Conservation (phyloP, 73 alveolate species). For the Paramecium sexaurelia region DNA sequence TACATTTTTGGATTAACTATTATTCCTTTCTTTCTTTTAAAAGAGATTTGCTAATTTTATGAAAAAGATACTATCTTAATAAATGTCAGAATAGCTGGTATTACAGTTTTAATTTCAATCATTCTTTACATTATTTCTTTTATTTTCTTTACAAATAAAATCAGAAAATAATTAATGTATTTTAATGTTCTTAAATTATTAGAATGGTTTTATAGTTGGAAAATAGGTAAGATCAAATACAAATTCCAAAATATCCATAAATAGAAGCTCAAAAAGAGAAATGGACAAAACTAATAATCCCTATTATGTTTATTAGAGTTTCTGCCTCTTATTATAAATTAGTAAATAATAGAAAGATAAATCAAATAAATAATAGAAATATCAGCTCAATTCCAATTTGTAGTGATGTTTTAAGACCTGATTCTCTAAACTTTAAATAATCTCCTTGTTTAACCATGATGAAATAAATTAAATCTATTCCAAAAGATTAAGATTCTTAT, state of each 20-base stretch:
- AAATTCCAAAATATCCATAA: neutral
- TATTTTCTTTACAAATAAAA: neutral
- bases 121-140: neutral
- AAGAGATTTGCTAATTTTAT: constrained; percentile 2
- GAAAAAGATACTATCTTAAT: neutral
- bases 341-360: neutral
- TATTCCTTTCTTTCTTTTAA: neutral
- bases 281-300: constrained; percentile 20
- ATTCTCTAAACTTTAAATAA: neutral
- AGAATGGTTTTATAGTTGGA: neutral
- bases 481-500: neutral
- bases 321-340: constrained; percentile 16
- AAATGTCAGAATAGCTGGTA: neutral
- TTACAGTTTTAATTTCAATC: neutral
- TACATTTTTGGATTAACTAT: neutral
- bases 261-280: neutral
- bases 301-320: constrained; percentile 16
- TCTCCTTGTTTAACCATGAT: constrained; percentile 39
- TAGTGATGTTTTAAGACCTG: constrained; percentile 22
- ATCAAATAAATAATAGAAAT: neutral
- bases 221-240: neutral
- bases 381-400: neutral
- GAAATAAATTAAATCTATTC: neutral
- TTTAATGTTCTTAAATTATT: neutral
- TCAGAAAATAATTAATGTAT: neutral